Evolutionary conservation across 2,329 filamentous ascomycete species (phyloP), one percentile per base, ranked within the genome.

Genomic region (Grosmannia penicillata): DNA sequence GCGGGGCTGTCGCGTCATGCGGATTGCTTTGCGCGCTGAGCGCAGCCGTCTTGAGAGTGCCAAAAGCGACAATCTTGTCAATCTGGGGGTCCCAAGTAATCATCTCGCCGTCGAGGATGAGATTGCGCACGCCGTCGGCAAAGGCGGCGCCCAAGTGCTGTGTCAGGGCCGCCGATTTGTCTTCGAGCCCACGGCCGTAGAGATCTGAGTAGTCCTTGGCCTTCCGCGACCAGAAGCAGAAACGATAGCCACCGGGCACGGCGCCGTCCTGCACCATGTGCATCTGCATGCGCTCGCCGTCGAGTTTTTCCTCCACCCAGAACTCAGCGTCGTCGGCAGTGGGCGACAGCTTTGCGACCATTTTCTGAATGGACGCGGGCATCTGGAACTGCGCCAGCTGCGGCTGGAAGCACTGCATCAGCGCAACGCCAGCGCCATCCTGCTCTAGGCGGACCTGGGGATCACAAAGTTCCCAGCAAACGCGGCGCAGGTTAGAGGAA

Each of bases 81-180:
- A 82, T 67, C 32, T 79, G 75, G 43, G 86, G 82, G 53, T 96
- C 85, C 91, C 91, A 98, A 1, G 87, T 94, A 41, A 98, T 86
- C 91, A 98, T 98, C 56, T 98, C 91, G 9, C 91, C 91, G 50
- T 98, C 91, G 0, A 98, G 67, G 36, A 98, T 94, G 46, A 94
- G 69, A 52, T 83, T 95, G 14, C 78, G 69, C 1, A 96, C 85
- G 2, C 78, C 77, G 1, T 75, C 62, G 3, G 76, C 66, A 54
- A 98, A 96, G 0, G 84, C 85, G 29, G 75, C 66, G 37, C 74
- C 74, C 17, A 96, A 63, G 53, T 93, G 79, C 25, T 84, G 71
- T 0, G 89, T 94, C 37, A 96, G 56, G 7, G 86, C 77, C 8
- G 81, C 79, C 29, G 78, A 75, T 6, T 79, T 70, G 46, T 93